Evolutionary conservation across 129 eudicot genomes (phyloP).

Genomic region (Chrysanthemum lavandulifolium): DNA sequence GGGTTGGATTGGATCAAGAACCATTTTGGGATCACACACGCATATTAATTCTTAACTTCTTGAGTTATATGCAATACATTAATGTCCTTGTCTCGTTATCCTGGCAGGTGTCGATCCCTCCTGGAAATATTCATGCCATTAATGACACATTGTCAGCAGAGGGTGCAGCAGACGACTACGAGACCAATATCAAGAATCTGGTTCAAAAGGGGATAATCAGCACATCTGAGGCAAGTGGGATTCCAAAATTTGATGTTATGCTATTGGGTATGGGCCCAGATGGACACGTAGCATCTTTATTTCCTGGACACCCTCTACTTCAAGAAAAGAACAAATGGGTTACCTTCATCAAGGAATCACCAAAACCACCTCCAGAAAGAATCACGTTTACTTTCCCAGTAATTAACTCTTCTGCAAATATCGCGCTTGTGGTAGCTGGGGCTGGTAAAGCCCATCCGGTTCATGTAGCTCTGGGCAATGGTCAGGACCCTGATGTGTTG

Average conservation of each 20-base stretch:
- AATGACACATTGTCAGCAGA: constrained; percentile 79
- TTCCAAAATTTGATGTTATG: constrained; percentile 82
- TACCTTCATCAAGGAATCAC: constrained; percentile 70
- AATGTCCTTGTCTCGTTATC: not conserved
- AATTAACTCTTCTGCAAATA: constrained; percentile 67
- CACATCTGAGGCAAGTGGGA: constrained; percentile 38
- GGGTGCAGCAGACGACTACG: constrained; percentile 83
- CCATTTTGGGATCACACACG: too few species aligned
- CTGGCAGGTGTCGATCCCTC: constrained; percentile 67
- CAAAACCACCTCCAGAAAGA: constrained; percentile 84
- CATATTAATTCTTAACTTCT: not conserved
- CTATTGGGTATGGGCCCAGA: constrained; percentile 89
- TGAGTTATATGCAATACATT: not conserved
- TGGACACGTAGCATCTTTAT: constrained; percentile 80
- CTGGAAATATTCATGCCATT: constrained; percentile 65
- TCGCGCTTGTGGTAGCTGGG: constrained; percentile 68
- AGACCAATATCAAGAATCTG: constrained; percentile 56
- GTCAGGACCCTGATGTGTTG: constrained; percentile 37
- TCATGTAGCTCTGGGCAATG: constrained; percentile 53
- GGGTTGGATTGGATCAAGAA: too few species aligned
- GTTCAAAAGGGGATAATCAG: constrained; percentile 43
- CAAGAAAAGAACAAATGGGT: constrained; percentile 66
- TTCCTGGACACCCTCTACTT: constrained; percentile 66
- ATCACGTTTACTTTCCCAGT: constrained; percentile 79
- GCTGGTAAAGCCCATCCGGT: constrained; percentile 64